A percentile compares a stretch with the other conserved stretches of the same genome.
phyloP scores from a whole-genome alignment of 208 protist species.

The Wallacemonas rigidus region DNA sequence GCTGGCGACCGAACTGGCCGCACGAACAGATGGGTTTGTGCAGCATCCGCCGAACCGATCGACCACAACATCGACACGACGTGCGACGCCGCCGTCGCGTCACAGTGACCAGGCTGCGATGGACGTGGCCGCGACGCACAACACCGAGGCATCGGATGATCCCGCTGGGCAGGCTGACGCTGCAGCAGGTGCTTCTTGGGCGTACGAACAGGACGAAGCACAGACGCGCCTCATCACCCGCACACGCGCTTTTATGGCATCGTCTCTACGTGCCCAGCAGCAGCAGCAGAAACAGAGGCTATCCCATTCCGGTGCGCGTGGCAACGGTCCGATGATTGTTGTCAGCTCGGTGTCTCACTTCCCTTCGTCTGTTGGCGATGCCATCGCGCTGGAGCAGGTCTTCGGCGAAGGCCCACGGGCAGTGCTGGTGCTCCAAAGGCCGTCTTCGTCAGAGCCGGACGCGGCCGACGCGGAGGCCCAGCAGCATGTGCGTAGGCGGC shows the following conservation, averaged over 20 bases:
- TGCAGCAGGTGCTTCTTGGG: slow-evolving; percentile 4
- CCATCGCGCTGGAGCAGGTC: slow-evolving; percentile 22
- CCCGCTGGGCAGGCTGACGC: background rate
- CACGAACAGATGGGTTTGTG: slow-evolving; percentile 1
- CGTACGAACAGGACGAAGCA: slow-evolving; percentile 6
- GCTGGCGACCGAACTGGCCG: background rate
- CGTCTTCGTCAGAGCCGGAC: background rate
- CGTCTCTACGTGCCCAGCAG: background rate
- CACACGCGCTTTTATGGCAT: background rate
- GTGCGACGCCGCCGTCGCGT: too few species aligned
- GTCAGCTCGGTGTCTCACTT: slow-evolving; percentile 6
- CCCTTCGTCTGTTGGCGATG: slow-evolving; percentile 21
- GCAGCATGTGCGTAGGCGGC: background rate
- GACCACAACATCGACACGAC: too few species aligned
- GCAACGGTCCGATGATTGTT: background rate
- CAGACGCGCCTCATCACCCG: background rate
- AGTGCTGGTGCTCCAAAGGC: slow-evolving; percentile 17
- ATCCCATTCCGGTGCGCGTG: background rate
- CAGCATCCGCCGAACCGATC: background rate
- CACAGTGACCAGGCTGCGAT: too few species aligned
- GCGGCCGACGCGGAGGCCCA: background rate
- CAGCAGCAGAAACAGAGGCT: background rate
- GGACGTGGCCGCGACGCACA: background rate
- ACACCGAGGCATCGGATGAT: background rate
- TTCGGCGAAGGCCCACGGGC: slow-evolving; percentile 15